phyloP scores from a whole-genome alignment of 495 filamentous ascomycete genomes.

The Penicillium goetzii region DNA sequence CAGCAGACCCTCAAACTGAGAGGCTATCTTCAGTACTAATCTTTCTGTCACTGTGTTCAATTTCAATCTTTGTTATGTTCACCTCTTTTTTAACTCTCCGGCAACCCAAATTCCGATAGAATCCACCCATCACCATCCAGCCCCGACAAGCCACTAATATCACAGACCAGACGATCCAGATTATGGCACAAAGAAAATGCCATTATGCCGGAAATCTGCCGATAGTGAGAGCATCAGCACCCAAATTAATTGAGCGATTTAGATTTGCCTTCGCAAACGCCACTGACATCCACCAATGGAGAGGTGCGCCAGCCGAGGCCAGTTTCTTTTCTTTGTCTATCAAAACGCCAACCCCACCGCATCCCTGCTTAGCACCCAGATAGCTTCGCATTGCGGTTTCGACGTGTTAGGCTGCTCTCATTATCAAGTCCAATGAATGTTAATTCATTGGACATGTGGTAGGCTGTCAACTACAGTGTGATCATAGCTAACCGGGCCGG shows the following conservation, averaged over 20 bases:
- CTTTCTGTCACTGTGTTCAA: not conserved
- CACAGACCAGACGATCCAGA: not conserved
- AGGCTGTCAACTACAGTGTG: not conserved
- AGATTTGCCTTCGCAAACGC: not conserved
- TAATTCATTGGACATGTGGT: not conserved
- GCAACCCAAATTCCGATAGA: not conserved
- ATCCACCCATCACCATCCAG: not conserved
- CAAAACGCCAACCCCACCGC: conserved; percentile 8
- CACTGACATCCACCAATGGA: conserved; percentile 11
- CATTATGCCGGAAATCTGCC: not conserved
- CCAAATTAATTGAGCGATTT: not conserved
- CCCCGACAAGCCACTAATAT: not conserved
- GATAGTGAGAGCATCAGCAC: not conserved
- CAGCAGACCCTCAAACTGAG: not conserved
- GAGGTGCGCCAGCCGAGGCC: not conserved
- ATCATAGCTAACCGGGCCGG: not conserved
- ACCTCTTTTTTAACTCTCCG: not conserved
- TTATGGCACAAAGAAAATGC: not conserved
- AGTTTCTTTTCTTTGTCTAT: conserved; percentile 28
- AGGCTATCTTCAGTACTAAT: not conserved
- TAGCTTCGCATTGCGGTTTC: conserved; percentile 2
- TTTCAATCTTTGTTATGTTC: not conserved
- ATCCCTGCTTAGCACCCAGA: conserved; percentile 9
- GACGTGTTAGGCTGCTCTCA: not conserved
- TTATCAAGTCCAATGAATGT: not conserved